Evolutionary conservation across 2,329 filamentous ascomycete genomes (phyloP), one percentile per base, ranked within the genome.

Genomic region (Calonectria montana): DNA sequence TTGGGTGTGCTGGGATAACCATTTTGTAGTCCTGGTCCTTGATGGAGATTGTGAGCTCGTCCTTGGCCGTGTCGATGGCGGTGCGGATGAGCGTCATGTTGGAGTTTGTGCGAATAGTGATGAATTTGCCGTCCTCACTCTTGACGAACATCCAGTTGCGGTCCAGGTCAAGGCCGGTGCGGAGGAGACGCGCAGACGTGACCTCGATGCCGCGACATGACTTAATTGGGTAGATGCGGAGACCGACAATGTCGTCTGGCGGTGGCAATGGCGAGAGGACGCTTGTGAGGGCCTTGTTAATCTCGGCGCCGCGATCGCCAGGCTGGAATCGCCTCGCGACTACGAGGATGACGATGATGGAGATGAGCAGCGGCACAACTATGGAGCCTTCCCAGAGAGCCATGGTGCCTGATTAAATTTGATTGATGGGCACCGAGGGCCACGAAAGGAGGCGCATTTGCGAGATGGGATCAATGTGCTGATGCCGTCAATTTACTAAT

Each of bases 131-230:
- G 5, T 83, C 84, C 18, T 86, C 82, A 2, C 86, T 85, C 39
- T 88, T 86, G 59, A 92, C 86, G 81, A 92, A 90, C 91, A 93
- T 93, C 91, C 91, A 93, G 74, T 89, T 88, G 8, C 91, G 85
- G 79, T 93, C 91, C 15, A 92, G 84, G 53, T 91, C 89, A 13
- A 93, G 85, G 0, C 91, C 91, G 4, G 89, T 87, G 55, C 85
- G 86, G 39, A 88, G 84, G 1, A 93, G 83, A 5, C 82, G 84
- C 2, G 89, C 86, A 3, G 84, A 86, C 18, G 86, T 80, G 12
- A 92, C 83, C 47, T 87, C 84, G 75, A 93, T 85, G 12, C 91
- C 91, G 55, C 91, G 89, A 76, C 91, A 93, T 72, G 91, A 92
- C 78, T 93, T 93, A 77, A 93, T 89, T 15, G 91, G 91, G 78